Conservation (phyloP, 345 rosid species). For the Eucalyptus globulus region DNA sequence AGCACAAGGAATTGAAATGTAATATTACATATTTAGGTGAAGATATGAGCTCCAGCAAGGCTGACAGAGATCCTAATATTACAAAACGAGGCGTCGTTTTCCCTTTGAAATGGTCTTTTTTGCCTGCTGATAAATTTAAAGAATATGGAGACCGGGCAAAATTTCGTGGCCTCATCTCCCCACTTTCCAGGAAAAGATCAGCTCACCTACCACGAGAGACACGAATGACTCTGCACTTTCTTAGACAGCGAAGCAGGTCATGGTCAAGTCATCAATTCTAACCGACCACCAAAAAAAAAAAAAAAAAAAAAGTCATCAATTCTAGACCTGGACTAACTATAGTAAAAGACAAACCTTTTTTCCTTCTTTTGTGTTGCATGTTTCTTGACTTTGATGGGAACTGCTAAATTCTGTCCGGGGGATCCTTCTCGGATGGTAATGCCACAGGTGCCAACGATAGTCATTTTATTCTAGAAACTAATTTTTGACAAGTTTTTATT, state of each 20-base stretch:
- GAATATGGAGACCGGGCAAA: not conserved
- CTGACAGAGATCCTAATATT: not conserved
- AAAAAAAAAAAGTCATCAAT: not conserved
- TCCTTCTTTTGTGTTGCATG: not conserved
- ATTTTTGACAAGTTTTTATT: no score
- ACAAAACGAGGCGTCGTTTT: not conserved
- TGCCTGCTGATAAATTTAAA: not conserved
- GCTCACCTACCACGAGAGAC: not conserved
- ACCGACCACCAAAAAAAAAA: no score
- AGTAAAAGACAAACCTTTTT: not conserved
- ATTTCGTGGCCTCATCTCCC: not conserved
- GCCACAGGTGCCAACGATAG: fast-evolving
- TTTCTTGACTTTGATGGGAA: not conserved
- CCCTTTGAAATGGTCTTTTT: not conserved
- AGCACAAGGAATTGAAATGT: not conserved
- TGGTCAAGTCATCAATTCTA: not conserved
- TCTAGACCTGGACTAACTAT: not conserved
- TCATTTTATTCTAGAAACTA: fast-evolving
- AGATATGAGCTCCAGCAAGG: not conserved
- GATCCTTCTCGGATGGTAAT: not conserved
- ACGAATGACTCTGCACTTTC: not conserved
- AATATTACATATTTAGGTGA: not conserved
- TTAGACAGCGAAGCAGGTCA: not conserved
- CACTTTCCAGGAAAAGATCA: not conserved
- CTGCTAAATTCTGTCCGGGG: not conserved